Conservation (phyloP, 1,284 basidiomycete genomes). For the Inonotus hispidus region DNA sequence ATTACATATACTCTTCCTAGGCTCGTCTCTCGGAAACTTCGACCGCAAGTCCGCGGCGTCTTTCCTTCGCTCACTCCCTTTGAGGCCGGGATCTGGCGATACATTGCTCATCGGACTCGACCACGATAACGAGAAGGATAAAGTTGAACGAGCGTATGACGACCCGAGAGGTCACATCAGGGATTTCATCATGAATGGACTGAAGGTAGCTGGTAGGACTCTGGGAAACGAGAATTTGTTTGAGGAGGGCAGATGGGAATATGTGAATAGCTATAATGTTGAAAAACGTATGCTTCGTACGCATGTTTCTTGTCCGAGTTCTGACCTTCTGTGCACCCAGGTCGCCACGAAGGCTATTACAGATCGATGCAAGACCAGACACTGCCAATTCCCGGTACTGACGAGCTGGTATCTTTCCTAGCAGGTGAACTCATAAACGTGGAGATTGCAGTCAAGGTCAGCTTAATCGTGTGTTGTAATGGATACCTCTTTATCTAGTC, state of each 20-base stretch:
- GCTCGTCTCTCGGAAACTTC: constrained; percentile 94
- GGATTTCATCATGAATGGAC: constrained; percentile 88
- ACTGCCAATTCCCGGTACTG: constrained; percentile 46
- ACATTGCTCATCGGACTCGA: constrained; percentile 83
- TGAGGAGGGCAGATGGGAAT: constrained; percentile 73
- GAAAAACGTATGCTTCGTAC: constrained; percentile 48
- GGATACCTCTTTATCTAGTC: not conserved
- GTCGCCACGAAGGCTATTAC: constrained; percentile 85
- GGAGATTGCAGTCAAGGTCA: constrained; percentile 85
- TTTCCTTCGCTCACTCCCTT: constrained; percentile 77
- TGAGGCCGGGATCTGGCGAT: constrained; percentile 67
- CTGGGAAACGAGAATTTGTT: constrained; percentile 63
- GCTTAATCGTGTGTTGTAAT: constrained; percentile 1
- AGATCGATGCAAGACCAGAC: constrained; percentile 64
- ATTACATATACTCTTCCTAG: constrained; percentile 87
- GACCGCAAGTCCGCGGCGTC: constrained; percentile 62
- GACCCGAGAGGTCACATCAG: constrained; percentile 75
- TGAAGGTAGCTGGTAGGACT: constrained; percentile 56
- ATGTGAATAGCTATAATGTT: constrained; percentile 75
- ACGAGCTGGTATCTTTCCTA: constrained; percentile 45
- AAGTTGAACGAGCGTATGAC: constrained; percentile 81
- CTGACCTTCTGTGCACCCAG: constrained; percentile 34
- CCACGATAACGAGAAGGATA: constrained; percentile 62
- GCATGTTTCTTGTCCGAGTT: not conserved
- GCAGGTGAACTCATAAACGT: constrained; percentile 79